A percentile compares a stretch with the other conserved stretches of the same genome.
Evolutionary conservation across 768 basidiomycete genomes (phyloP).

Genomic region (Suillus lakei): DNA sequence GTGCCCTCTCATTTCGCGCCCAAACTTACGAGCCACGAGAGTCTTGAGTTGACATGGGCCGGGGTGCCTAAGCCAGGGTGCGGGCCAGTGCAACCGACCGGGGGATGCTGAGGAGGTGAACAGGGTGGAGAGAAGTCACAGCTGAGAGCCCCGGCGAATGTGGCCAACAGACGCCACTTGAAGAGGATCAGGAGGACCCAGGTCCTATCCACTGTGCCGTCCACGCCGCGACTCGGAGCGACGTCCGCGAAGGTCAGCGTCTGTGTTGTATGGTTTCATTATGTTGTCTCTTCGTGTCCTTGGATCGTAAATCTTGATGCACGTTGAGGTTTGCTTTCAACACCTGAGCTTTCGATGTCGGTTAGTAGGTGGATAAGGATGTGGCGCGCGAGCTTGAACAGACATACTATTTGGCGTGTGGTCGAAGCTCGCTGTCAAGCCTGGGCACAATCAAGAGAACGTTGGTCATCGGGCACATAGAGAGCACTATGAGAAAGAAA

Average conservation of each 20-base stretch:
- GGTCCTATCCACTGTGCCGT: background rate
- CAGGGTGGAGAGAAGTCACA: background rate
- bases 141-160: background rate
- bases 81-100: background rate
- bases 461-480: background rate
- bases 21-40: background rate
- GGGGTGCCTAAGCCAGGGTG: background rate
- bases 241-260: background rate
- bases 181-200: background rate
- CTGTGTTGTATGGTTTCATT: background rate
- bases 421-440: background rate
- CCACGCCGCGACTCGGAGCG: background rate
- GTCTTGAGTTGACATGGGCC: background rate
- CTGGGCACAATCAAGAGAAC: background rate
- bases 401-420: background rate
- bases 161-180: background rate
- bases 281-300: background rate
- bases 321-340: background rate
- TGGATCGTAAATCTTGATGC: no score
- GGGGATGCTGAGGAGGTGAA: background rate
- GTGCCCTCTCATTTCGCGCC: background rate
- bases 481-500: background rate
- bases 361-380: background rate
- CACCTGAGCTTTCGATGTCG: no score
- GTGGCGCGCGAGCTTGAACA: background rate